Percentiles rank a stretch among this genome's conserved stretches.
phyloP scores from a whole-genome alignment of 352 stramenopile species.

The Phytophthora agathidicida region DNA sequence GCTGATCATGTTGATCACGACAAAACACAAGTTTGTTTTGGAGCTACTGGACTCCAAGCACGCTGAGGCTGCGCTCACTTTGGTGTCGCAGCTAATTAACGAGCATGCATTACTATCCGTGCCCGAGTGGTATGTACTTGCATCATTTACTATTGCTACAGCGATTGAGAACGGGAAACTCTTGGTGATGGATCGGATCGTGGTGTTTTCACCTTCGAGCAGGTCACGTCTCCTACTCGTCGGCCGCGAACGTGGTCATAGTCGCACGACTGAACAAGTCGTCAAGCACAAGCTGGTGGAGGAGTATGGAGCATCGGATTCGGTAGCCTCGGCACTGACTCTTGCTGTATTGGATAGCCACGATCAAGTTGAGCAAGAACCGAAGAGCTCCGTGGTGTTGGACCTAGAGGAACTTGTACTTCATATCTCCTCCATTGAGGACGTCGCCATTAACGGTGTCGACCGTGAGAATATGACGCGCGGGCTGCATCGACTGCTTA shows the following conservation, averaged over 20 bases:
- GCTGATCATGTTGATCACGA: slow-evolving; percentile 35
- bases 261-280: slow-evolving; percentile 3
- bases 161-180: slow-evolving; percentile 39
- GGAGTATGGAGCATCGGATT: slow-evolving; percentile 22
- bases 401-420: slow-evolving; percentile 19
- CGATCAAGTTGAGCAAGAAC: background rate
- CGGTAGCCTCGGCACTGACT: slow-evolving; percentile 15
- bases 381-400: background rate
- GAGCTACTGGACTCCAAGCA: slow-evolving; percentile 37
- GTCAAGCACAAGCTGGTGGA: slow-evolving; percentile 22
- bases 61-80: slow-evolving; percentile 36
- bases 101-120: slow-evolving; percentile 55
- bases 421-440: slow-evolving; percentile 13
- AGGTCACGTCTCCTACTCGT: slow-evolving; percentile 3
- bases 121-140: slow-evolving; percentile 57
- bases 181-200: slow-evolving; percentile 30
- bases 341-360: background rate
- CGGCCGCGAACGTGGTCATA: background rate
- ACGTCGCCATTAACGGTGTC: background rate
- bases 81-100: slow-evolving; percentile 60
- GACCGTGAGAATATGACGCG: slow-evolving; percentile 16
- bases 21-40: slow-evolving; percentile 48
- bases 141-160: slow-evolving; percentile 34
- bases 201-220: background rate
- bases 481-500: slow-evolving; percentile 9